Evolutionary conservation across 306 rosid species (phyloP).

Genomic region (Corylus avellana): DNA sequence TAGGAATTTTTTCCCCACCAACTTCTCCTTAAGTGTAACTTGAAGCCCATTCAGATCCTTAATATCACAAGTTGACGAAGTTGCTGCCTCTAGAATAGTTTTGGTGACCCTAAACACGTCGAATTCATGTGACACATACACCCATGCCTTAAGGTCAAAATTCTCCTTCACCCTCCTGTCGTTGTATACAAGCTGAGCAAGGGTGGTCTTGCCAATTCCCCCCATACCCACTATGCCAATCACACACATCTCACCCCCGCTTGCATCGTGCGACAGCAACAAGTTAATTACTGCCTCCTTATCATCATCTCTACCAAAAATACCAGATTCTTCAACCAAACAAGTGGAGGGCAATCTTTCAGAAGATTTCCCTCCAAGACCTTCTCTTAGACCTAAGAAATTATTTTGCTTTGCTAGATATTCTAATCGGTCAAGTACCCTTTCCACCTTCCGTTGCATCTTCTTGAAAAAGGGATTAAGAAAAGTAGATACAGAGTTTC

Average conservation of each 20-base stretch:
- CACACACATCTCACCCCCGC: background rate
- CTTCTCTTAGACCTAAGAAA: background rate
- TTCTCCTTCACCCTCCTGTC: too few species aligned
- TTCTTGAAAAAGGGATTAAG: background rate
- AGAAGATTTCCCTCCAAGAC: background rate
- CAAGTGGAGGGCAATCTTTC: too few species aligned
- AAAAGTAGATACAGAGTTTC: background rate
- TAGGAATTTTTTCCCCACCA: slow-evolving; percentile 14
- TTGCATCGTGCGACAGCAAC: background rate
- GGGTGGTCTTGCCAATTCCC: too few species aligned
- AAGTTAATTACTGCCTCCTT: background rate
- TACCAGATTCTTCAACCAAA: too few species aligned
- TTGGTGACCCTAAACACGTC: too few species aligned
- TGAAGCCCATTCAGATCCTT: background rate
- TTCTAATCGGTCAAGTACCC: background rate
- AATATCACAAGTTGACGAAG: background rate
- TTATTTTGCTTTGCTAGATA: background rate
- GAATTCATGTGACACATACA: too few species aligned
- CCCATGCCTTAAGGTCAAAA: too few species aligned
- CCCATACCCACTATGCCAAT: too few species aligned
- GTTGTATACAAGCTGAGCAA: too few species aligned
- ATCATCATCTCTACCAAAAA: slow-evolving; percentile 14
- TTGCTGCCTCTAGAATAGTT: too few species aligned
- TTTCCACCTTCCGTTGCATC: too few species aligned
- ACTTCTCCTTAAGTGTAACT: background rate